Evolutionary conservation across 495 filamentous ascomycete genomes (phyloP).

Genomic region (Talaromyces adpressus): DNA sequence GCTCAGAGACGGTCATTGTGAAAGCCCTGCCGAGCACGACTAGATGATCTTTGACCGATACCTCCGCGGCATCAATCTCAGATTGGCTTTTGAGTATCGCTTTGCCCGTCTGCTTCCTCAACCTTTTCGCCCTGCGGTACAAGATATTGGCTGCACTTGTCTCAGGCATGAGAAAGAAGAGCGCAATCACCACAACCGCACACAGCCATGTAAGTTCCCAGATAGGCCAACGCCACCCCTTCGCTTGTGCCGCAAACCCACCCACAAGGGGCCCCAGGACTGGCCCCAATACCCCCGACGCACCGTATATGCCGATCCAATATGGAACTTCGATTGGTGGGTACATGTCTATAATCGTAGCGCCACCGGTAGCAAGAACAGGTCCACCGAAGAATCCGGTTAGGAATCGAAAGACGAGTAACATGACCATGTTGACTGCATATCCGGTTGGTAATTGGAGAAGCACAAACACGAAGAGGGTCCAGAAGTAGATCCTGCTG

Average conservation of each 20-base stretch:
- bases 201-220: slow-evolving; percentile 43
- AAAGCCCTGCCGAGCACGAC: slow-evolving; percentile 37
- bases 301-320: slow-evolving; percentile 28
- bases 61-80: slow-evolving; percentile 30
- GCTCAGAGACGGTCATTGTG: slow-evolving; percentile 38
- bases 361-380: slow-evolving; percentile 35
- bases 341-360: slow-evolving; percentile 31
- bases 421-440: slow-evolving; percentile 42
- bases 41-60: slow-evolving; percentile 23
- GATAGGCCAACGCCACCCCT: slow-evolving; percentile 44
- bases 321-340: slow-evolving; percentile 21
- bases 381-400: slow-evolving; percentile 47
- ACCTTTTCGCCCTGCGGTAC: slow-evolving; percentile 41
- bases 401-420: slow-evolving; percentile 48
- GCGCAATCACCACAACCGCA: slow-evolving; percentile 34
- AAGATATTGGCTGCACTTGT: slow-evolving; percentile 52
- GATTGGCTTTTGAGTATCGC: slow-evolving; percentile 23
- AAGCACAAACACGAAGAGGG: slow-evolving; percentile 43
- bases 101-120: slow-evolving; percentile 35
- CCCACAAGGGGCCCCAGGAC: slow-evolving; percentile 38
- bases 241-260: slow-evolving; percentile 25
- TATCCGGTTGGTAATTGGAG: slow-evolving; percentile 40
- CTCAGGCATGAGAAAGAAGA: slow-evolving; percentile 51
- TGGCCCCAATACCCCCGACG: slow-evolving; percentile 30
- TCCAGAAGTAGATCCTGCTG: slow-evolving; percentile 40